Percentiles rank a stretch among this genome's conserved stretches.
These are phyloP conservation scores for Tolypocladium pustulatum DNA, from an alignment of 2,329 filamentous ascomycete genomes.

Conservation along the genomic window DNA sequence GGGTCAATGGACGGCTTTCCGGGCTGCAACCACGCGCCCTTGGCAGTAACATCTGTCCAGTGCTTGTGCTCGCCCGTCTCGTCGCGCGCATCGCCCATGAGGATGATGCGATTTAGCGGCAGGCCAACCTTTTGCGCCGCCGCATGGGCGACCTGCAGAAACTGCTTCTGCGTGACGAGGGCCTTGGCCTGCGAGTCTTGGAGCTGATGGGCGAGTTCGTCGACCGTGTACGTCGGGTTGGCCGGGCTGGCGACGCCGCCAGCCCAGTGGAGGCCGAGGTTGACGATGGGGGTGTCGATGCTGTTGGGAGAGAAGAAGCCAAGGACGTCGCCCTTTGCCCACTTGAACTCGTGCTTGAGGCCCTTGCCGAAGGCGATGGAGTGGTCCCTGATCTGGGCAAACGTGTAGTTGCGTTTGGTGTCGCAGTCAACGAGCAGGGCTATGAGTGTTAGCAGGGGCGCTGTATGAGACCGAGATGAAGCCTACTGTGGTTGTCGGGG, in stretches of 20 bases:
- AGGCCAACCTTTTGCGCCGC: constrained; percentile 65
- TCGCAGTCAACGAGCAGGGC: constrained; percentile 71
- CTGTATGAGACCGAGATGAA: background rate
- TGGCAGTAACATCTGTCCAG: constrained; percentile 56
- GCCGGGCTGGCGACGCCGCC: constrained; percentile 76
- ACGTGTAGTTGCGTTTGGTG: constrained; percentile 60
- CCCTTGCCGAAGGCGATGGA: constrained; percentile 73
- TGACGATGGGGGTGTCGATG: constrained; percentile 70
- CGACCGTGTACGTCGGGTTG: constrained; percentile 76
- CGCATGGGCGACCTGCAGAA: constrained; percentile 52
- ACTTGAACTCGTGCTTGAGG: constrained; percentile 62
- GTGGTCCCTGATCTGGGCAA: constrained; percentile 50
- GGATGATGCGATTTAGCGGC: constrained; percentile 57
- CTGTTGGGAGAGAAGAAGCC: constrained; percentile 76
- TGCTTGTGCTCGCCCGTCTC: constrained; percentile 52
- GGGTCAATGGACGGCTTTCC: constrained; percentile 51
- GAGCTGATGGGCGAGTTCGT: constrained; percentile 78
- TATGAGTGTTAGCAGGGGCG: constrained; percentile 20
- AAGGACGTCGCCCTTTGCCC: constrained; percentile 76
- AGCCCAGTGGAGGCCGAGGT: constrained; percentile 73
- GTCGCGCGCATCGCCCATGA: constrained; percentile 63
- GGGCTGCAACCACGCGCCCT: constrained; percentile 42
- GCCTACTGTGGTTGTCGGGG: constrained; percentile 61
- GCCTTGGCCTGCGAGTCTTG: constrained; percentile 66
- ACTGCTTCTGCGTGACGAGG: constrained; percentile 60